Base-by-base conservation (phyloP, 148 eudicot species). In the Rhododendron molle region DNA sequence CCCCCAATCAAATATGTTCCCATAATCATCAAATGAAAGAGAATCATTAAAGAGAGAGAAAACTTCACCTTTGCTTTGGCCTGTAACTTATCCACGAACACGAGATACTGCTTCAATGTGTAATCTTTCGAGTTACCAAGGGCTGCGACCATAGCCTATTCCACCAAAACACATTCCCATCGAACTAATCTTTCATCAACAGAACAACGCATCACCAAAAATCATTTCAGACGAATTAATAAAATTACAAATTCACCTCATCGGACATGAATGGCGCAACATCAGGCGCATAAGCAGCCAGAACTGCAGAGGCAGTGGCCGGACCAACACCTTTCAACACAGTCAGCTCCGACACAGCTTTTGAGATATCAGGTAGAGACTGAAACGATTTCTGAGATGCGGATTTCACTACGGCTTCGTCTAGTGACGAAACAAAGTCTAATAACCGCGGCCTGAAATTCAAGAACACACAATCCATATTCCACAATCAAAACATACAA, bases 241-340 rank as follows among this genome's bases (percentile, higher is more conserved):
- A 1, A 81, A 54, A 30, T 23, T 79, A 74, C 40, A 28, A 20
- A 1, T 9, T 46, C 56, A 95, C 98, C 96, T 96, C 98, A 81
- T 96, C 98, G 7, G 98, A 96, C 98, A 96, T 96, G 88, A 96
- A 96, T 7, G 98, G 98, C 4, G 96, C 95, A 2, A 94, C 85
- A 44, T 91, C 92, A 1, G 98, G 98, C 2, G 93, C 93, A 47
- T 90, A 94, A 38, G 94, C 98, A 7, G 98, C 96, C 1, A 96
- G 93, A 74, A 96, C 90, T 32, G 98, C 96, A 18, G 99, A 96
- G 52, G 99, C 99, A 21, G 99, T 96, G 76, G 99, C 99, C 47
- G 99, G 96, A 8, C 99, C 99, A n/a, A 96, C 91, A 11, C 99
- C 99, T 87, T 96, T 96, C 80, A 96, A 89, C n/a, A 89, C 91